Evolutionary conservation across 805 yeast species (phyloP), one percentile per base, ranked within the genome.

Genomic region (Spencermartinsiella europaea): DNA sequence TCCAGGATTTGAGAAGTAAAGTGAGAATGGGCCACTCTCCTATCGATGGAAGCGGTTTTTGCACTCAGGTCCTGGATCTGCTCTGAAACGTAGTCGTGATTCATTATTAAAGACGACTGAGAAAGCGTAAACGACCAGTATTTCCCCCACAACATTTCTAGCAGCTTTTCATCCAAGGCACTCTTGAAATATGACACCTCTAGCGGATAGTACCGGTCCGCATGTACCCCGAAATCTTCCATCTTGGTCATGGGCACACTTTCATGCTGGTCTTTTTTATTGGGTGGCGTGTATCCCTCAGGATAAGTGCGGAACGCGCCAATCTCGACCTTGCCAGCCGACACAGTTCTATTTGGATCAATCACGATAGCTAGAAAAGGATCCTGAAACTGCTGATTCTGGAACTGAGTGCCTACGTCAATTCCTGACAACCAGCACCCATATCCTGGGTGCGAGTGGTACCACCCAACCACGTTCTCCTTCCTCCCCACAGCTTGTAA

Each of bases 391-490:
- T 77, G 79, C 65, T 89, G 97, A 58, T 90, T 88, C 60, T 88
- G 73, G 19, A 72, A 65, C 62, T 91, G 98, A 0, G 98, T 91
- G 38, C 85, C 81, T 28, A 93, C 95, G 65, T 91, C 98, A 34
- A 91, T 88, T 3, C 93, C 95, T 45, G 93, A 82, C 38, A 91
- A 66, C 96, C 97, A 91, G 63, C 97, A 90, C 15, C 96, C 97
- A 64, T 89, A 91, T 0, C 96, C 96, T 0, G 99, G 99, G 64
- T 91, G 99, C 3, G 91, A 88, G 65, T 74, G 98, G 66, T 93
- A 91, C 99, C 99, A 91, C 7, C 99, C 99, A 14, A 93, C 86
- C 19, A 91, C 84, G 55, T 85, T 76, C 51, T 85, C 83, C n/a
- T 61, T 50, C n/a, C 76, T 64, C 1, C 77, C 78, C 16, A 73